Conservation (phyloP, 2,329 filamentous ascomycete species). For the Aureobasidium pullulans region DNA sequence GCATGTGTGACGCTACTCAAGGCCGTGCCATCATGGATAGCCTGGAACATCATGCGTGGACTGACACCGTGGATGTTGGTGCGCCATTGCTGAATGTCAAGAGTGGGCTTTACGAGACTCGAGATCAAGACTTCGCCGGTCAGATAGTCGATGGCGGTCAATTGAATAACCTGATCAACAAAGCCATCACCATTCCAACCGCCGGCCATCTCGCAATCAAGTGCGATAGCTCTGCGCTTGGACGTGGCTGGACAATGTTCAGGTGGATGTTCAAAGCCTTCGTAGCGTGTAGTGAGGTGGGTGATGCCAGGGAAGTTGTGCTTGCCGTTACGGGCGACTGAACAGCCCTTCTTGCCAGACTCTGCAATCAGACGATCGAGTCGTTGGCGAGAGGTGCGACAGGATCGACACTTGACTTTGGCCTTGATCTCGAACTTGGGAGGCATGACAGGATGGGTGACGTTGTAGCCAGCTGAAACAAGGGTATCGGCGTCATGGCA, state of each 20-base stretch:
- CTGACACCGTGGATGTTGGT: conserved; percentile 2
- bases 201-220: conserved; percentile 7
- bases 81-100: background rate
- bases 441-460: background rate
- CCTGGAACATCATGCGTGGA: background rate
- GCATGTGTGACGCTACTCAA: background rate
- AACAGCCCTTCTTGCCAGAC: background rate
- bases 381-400: background rate
- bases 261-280: background rate
- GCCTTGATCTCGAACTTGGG: background rate
- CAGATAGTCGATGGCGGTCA: conserved; percentile 2
- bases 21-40: background rate
- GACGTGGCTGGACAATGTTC: background rate
- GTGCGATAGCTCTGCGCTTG: background rate
- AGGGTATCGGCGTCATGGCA: background rate
- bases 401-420: background rate
- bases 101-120: background rate
- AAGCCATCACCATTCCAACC: background rate
- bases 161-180: conserved; percentile 1
- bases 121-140: conserved; percentile 4
- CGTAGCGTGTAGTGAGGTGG: background rate
- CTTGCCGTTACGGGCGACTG: background rate
- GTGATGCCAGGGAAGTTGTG: background rate
- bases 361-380: background rate
- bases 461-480: background rate